phyloP scores from a whole-genome alignment of 176 grass and related monocot species.

The Ensete ventricosum region DNA sequence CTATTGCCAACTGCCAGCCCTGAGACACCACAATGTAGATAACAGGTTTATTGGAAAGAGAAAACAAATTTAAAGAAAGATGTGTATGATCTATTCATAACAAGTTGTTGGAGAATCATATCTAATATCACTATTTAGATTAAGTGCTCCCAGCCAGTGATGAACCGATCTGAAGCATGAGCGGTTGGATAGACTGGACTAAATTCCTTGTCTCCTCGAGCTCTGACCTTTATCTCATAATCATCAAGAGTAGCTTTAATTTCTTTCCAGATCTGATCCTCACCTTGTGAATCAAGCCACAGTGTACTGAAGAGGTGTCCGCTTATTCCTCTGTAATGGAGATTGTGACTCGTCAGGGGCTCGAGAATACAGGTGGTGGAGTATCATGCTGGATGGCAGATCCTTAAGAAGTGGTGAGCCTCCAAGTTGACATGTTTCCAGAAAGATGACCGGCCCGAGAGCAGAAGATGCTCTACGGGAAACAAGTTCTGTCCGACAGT shows the following conservation, averaged over 20 bases:
- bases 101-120: neutral
- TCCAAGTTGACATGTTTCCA: constrained; percentile 74
- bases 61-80: neutral
- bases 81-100: neutral
- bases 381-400: constrained; percentile 62
- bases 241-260: constrained; percentile 85
- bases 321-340: constrained; percentile 77
- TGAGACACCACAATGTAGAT: neutral
- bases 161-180: constrained; percentile 79
- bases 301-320: constrained; percentile 70
- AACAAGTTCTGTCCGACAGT: constrained; percentile 87
- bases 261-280: constrained; percentile 91
- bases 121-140: constrained; percentile 4
- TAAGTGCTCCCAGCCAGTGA: constrained; percentile 30
- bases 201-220: constrained; percentile 72
- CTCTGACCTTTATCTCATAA: constrained; percentile 61
- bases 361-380: constrained; percentile 82
- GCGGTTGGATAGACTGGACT: constrained; percentile 68
- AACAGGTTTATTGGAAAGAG: neutral
- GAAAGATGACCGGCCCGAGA: constrained; percentile 73
- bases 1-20: neutral
- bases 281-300: constrained; percentile 85
- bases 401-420: constrained; percentile 68
- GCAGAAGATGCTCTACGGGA: constrained; percentile 93
- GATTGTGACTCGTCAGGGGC: constrained; percentile 82